Base-by-base conservation (phyloP, 2,329 filamentous ascomycete species). In the Exutisphaerella laricina region DNA sequence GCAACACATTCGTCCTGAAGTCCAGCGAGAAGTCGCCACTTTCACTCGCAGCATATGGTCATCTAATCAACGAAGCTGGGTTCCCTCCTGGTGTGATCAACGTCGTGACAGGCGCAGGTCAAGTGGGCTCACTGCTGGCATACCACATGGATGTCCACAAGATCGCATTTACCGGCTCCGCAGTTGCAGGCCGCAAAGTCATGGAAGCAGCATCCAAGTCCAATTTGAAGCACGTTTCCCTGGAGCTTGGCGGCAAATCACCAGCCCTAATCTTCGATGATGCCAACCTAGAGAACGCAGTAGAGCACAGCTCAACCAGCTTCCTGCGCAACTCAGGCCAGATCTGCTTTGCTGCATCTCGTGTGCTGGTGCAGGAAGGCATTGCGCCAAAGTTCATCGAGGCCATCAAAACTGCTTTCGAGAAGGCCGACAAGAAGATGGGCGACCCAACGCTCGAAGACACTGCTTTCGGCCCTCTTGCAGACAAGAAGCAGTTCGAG, bases 121-220 rank as follows among this genome's bases (percentile, higher is more conserved):
- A 78, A 25, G 80, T 82, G 0, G 84, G 84, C 9, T 71, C 78
- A 2, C 78, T 82, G 0, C 71, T 88, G 8, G 80, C 79, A 3
- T 71, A 71, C 23, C 84, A 88, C 58, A 66, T 78, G 33, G 73
- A 74, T 26, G 73, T 88, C 14, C 79, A 84, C 57, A 88, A 88
- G 69, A 73, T 89, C 51, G 82, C 84, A 0, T 89, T 88, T 51
- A 88, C 84, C 0, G 85, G 85, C 26, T 84, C 80, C 2, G 86
- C 84, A 0, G 66, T 68, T 1, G 87, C 83, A 1, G 85, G 80
- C 5, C 77, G 78, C 43, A 35, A 47, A n/a, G 42, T 53, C 12
- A 54, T 62, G 47, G 41, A 46, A 10, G 50, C 53, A 3, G 53
- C 56, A 9, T 56, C 56, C 3, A 53, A 57, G 35, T 59, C 58